Base-by-base conservation (phyloP, 2,329 filamentous ascomycete genomes). In the Sporothrix euskadiensis region DNA sequence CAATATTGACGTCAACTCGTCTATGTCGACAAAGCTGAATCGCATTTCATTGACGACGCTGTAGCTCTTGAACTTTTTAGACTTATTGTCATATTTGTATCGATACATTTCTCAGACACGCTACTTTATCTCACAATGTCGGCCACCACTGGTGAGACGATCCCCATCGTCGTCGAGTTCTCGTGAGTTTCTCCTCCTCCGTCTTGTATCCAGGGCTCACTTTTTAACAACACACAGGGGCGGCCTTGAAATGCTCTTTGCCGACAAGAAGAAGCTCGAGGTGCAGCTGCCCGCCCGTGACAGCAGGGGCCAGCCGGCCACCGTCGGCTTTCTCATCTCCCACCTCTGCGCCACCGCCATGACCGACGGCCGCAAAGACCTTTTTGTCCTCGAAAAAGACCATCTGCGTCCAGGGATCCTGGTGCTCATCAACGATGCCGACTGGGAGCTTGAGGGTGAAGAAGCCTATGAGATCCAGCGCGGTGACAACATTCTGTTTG, bases 371-470 rank as follows among this genome's bases (percentile, higher is more conserved):
- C 88, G 95, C 73, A 92, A 92, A 80, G 95, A 98, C 73, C 86
- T 98, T 73, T 98, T 99, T 80, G 90, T 98, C 47, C 86, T 97
- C 30, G 93, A 97, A 19, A 63, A 73, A 65, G 32, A 65, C 75
- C 77, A 98, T 95, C 75, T 72, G 47, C 94, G 96, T 71, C 96
- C 96, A 5, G 96, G 96, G 2, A 97, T 99, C 81, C 88, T 99
- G 59, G 95, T 98, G 39, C 87, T 99, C 73, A 97, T 99, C 82
- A 99, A 99, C 80, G 96, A 99, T 78, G 93, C 94, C 35, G 96
- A 99, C 81, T 99, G 96, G 96, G 96, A 98, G 82, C 88, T 99
- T 14, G 96, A 98, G 83, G 96, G 94, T 22, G 95, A 98, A 83
- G 94, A 96, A 80, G 88, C 90, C 77, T 98, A 98, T 80, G 91